Conservation (phyloP, 129 eudicot genomes). For the Sambucus nigra region DNA sequence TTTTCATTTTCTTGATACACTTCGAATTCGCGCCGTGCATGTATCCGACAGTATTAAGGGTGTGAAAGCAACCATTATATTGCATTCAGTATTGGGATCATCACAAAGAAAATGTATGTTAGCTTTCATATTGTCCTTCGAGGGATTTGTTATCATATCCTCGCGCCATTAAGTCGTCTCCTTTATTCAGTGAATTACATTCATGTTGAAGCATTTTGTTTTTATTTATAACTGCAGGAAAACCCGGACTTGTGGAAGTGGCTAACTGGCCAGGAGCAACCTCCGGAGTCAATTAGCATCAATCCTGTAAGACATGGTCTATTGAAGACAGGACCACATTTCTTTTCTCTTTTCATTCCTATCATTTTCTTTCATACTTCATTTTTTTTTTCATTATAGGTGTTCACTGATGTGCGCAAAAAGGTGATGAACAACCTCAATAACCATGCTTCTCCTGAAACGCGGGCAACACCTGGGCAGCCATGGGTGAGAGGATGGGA, state of each 20-base stretch:
- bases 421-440: slow-evolving; percentile 72
- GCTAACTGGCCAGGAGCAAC: slow-evolving; percentile 82
- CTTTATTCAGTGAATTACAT: no score
- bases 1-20: no score
- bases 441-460: slow-evolving; percentile 65
- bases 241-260: slow-evolving; percentile 98
- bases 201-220: not conserved
- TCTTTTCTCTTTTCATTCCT: not conserved
- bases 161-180: not conserved
- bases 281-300: slow-evolving; percentile 54
- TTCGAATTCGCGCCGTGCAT: no score
- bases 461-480: slow-evolving; percentile 77
- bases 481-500: slow-evolving; percentile 99
- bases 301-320: slow-evolving; percentile 71
- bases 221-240: slow-evolving; percentile 41
- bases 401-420: slow-evolving; percentile 51
- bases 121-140: not conserved
- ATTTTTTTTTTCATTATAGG: slow-evolving; percentile 29
- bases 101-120: no score
- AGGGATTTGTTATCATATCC: not conserved
- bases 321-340: not conserved
- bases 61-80: no score
- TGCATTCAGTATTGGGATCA: no score
- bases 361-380: not conserved
- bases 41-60: no score